A percentile compares a stretch with the other conserved stretches of the same genome.
Evolutionary conservation across 164 flowering plant species (phyloP).

Genomic region (Magnolia kwangsiensis): DNA sequence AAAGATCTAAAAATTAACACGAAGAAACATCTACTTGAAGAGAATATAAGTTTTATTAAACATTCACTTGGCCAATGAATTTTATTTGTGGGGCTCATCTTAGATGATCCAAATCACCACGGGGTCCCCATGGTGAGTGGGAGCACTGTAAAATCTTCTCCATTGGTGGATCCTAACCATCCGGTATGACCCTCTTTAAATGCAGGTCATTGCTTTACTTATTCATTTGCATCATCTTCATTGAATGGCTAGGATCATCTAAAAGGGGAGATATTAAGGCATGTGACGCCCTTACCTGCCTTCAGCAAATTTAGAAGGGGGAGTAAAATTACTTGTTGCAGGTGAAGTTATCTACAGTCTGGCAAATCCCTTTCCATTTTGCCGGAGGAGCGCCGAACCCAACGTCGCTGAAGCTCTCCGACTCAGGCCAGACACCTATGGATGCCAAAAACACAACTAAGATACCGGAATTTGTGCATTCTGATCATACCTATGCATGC

Average conservation of each 20-base stretch:
- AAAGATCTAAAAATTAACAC: background rate
- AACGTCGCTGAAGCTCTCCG: constrained; percentile 42
- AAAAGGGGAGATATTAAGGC: too few relatives aligned
- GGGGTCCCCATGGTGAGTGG: too few relatives aligned
- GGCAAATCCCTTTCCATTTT: constrained; percentile 66
- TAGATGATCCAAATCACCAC: too few relatives aligned
- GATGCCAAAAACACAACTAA: constrained; percentile 6
- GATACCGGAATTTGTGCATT: too few relatives aligned
- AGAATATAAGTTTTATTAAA: background rate
- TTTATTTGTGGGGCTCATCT: too few relatives aligned
- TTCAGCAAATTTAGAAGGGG: background rate
- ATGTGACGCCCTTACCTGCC: background rate
- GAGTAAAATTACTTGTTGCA: constrained; percentile 58
- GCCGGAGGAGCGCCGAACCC: constrained; percentile 60
- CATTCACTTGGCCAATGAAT: too few relatives aligned
- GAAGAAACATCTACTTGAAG: background rate
- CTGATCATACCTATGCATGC: background rate
- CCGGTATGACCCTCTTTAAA: too few relatives aligned
- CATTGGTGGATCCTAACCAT: too few relatives aligned
- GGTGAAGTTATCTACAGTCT: constrained; percentile 28
- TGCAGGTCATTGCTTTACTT: too few relatives aligned
- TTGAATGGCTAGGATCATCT: too few relatives aligned
- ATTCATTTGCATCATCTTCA: too few relatives aligned
- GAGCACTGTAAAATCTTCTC: too few relatives aligned
- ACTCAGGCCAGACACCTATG: constrained; percentile 61